Percentiles rank a stretch among this genome's conserved stretches.
Evolutionary conservation across 1,139 yeast species (phyloP).

Genomic region (Pichia sp.): DNA sequence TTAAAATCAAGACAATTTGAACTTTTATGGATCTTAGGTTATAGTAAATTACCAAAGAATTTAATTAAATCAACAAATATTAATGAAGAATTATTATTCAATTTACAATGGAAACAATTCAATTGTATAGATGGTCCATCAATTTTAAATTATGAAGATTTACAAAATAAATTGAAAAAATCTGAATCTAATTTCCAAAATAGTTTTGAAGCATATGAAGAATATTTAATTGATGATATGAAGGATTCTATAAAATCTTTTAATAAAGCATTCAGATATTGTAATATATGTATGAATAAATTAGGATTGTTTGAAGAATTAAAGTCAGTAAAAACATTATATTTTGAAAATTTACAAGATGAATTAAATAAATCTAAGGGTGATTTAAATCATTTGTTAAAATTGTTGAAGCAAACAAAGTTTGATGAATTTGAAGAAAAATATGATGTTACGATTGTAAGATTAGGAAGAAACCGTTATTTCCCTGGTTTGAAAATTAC

Average conservation of each 20-base stretch:
- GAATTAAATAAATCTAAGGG: slow-evolving; percentile 18
- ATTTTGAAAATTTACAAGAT: slow-evolving; percentile 16
- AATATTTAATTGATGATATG: slow-evolving; percentile 2
- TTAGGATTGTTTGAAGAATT: slow-evolving; percentile 14
- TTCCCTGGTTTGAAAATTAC: slow-evolving; percentile 21
- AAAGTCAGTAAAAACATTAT: slow-evolving; percentile 7
- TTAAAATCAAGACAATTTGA: slow-evolving; percentile 9
- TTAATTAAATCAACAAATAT: slow-evolving; percentile 16
- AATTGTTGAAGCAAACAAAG: background rate
- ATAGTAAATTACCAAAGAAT: slow-evolving; percentile 24
- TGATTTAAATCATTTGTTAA: slow-evolving; percentile 17
- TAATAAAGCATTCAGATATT: slow-evolving; percentile 1
- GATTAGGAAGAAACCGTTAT: slow-evolving; percentile 19
- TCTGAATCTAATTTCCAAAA: slow-evolving; percentile 11
- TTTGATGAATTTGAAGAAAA: background rate
- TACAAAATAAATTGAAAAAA: slow-evolving; percentile 14
- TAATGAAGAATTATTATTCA: slow-evolving; percentile 46
- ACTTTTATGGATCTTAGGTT: slow-evolving; percentile 13
- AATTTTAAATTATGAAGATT: slow-evolving; percentile 42
- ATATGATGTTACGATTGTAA: slow-evolving; percentile 15
- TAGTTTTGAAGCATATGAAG: slow-evolving; percentile 3
- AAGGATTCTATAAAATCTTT: slow-evolving; percentile 1
- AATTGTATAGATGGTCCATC: slow-evolving; percentile 78
- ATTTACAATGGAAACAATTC: slow-evolving; percentile 75
- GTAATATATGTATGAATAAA: slow-evolving; percentile 2